Percentiles rank a stretch among this genome's conserved stretches.
Conservation (phyloP, 1,284 basidiomycete genomes). For the Cutaneotrichosporon cutaneum region DNA sequence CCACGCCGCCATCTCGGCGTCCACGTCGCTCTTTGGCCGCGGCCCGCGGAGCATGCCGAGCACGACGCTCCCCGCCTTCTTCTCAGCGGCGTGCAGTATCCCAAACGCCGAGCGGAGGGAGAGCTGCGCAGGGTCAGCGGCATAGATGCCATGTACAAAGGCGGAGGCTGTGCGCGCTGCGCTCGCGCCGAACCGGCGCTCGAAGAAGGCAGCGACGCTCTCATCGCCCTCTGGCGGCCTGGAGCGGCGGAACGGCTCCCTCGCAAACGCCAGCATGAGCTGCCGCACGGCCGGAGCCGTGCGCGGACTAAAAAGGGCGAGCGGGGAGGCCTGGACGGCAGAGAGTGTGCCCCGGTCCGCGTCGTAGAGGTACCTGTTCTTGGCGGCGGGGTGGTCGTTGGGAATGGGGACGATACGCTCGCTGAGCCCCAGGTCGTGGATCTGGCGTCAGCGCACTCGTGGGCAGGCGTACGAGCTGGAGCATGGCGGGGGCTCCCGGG, state of each 20-base stretch:
- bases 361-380: slow-evolving; percentile 46
- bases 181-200: slow-evolving; percentile 68
- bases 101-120: slow-evolving; percentile 78
- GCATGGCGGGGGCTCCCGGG: slow-evolving; percentile 57
- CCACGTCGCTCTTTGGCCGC: slow-evolving; percentile 22
- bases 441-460: slow-evolving; percentile 17
- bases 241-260: slow-evolving; percentile 60
- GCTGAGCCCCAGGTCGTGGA: slow-evolving; percentile 29
- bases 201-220: slow-evolving; percentile 74
- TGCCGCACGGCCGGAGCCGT: slow-evolving; percentile 10
- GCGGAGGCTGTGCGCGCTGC: slow-evolving; percentile 80
- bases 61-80: slow-evolving; percentile 66
- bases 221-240: slow-evolving; percentile 65
- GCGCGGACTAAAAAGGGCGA: slow-evolving; percentile 5
- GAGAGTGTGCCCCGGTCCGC: slow-evolving; percentile 9
- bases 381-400: slow-evolving; percentile 43
- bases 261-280: slow-evolving; percentile 60
- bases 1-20: slow-evolving; percentile 24
- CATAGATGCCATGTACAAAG: slow-evolving; percentile 90
- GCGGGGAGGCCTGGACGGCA: slow-evolving; percentile 11
- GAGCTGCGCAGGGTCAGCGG: slow-evolving; percentile 72
- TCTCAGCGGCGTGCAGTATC: slow-evolving; percentile 67
- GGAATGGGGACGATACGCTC: slow-evolving; percentile 41
- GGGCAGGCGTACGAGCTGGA: slow-evolving; percentile 69
- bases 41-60: slow-evolving; percentile 61